Conservation (phyloP, 2,329 filamentous ascomycete genomes). For the Talaromyces sp. region DNA sequence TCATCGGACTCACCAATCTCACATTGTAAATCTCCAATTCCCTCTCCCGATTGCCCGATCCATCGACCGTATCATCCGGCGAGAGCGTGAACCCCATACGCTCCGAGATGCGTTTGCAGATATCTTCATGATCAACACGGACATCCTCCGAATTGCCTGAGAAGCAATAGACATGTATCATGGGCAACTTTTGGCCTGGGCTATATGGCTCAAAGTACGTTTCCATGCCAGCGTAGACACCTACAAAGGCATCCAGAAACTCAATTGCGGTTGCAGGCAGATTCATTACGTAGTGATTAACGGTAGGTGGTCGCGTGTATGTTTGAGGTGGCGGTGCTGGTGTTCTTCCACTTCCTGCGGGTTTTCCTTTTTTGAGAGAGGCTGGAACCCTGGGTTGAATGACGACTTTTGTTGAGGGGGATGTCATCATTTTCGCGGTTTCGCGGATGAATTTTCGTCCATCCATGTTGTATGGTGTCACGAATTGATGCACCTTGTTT, state of each 20-base stretch:
- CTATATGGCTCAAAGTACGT: slow-evolving; percentile 58
- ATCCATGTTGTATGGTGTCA: slow-evolving; percentile 76
- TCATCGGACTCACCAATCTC: slow-evolving; percentile 84
- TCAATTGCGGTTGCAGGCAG: slow-evolving; percentile 84
- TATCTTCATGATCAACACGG: slow-evolving; percentile 55
- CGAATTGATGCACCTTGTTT: slow-evolving; percentile 78
- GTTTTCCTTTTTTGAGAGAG: slow-evolving; percentile 21
- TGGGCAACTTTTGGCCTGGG: slow-evolving; percentile 62
- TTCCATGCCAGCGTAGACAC: slow-evolving; percentile 73
- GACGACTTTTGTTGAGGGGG: slow-evolving; percentile 51
- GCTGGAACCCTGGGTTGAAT: slow-evolving; percentile 47
- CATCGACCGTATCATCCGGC: slow-evolving; percentile 49
- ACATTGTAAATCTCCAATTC: slow-evolving; percentile 63
- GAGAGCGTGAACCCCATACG: slow-evolving; percentile 60
- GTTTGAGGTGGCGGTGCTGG: slow-evolving; percentile 24
- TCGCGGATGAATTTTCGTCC: slow-evolving; percentile 74
- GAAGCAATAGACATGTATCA: slow-evolving; percentile 95
- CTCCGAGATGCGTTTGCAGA: slow-evolving; percentile 61
- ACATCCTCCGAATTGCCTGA: slow-evolving; percentile 76
- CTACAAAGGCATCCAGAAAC: slow-evolving; percentile 74
- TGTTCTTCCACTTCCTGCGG: slow-evolving; percentile 13
- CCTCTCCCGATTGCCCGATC: slow-evolving; percentile 57
- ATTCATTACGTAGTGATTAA: slow-evolving; percentile 98
- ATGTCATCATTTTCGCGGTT: slow-evolving; percentile 57
- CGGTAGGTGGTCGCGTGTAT: slow-evolving; percentile 59